These are phyloP conservation scores for Podospora conica DNA, from an alignment of 495 filamentous ascomycete genomes.

Conservation along the genomic window DNA sequence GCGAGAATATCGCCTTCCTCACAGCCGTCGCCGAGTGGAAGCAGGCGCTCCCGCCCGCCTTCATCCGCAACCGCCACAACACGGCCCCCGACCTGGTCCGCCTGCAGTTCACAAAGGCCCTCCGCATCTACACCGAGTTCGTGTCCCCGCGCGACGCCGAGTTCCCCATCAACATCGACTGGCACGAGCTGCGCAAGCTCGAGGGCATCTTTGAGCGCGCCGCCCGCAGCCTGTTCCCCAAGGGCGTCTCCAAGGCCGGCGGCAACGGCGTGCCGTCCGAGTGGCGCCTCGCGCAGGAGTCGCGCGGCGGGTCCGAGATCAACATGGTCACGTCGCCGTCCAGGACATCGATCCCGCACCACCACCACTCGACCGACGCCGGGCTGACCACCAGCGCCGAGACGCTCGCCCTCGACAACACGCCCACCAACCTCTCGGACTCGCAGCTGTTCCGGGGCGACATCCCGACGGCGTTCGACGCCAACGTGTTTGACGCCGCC, in stretches of 20 bases:
- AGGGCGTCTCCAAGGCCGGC: constrained; percentile 5
- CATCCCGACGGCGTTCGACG: constrained; percentile 47
- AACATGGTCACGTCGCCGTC: constrained; percentile 10
- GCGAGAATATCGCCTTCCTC: constrained; percentile 64
- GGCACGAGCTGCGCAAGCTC: constrained; percentile 25
- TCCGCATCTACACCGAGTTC: constrained; percentile 54
- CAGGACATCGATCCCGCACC: neutral
- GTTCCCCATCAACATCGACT: constrained; percentile 58
- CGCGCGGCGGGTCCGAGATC: constrained; percentile 13
- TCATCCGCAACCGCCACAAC: constrained; percentile 17
- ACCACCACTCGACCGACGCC: neutral
- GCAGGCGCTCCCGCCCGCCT: constrained; percentile 17
- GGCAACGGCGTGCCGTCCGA: neutral
- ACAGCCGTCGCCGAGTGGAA: constrained; percentile 53
- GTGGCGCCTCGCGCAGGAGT: neutral
- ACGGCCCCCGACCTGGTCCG: constrained; percentile 21
- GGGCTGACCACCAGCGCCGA: constrained; percentile 7
- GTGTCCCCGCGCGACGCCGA: constrained; percentile 50
- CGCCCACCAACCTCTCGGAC: neutral
- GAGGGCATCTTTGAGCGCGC: constrained; percentile 30
- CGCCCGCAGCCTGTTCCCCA: constrained; percentile 22
- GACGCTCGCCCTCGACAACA: constrained; percentile 3
- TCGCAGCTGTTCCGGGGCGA: constrained; percentile 22
- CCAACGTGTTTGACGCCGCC: constrained; percentile 51
- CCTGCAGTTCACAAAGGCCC: constrained; percentile 45